Conservation (phyloP, 352 stramenopile genomes). For the Globisporangium orthogonon region DNA sequence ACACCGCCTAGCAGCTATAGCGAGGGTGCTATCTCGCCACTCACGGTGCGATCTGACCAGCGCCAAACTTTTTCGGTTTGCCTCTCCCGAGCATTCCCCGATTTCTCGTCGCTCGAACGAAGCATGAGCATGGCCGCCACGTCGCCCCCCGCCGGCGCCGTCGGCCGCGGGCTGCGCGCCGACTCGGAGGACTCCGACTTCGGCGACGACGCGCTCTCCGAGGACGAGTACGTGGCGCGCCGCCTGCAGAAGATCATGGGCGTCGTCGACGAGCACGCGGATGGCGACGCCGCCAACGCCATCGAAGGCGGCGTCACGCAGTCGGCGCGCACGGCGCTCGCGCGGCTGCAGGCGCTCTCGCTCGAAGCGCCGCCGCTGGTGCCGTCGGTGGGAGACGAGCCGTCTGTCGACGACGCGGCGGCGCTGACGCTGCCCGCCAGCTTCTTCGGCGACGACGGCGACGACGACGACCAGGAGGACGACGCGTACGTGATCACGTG, state of each 20-base stretch:
- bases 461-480: constrained; percentile 55
- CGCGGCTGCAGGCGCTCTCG: constrained; percentile 50
- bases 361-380: constrained; percentile 18
- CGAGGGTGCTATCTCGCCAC: not conserved
- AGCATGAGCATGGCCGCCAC: not conserved
- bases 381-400: constrained; percentile 9
- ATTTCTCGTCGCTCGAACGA: not conserved
- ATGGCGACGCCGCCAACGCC: not conserved
- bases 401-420: not conserved
- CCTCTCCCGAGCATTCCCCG: not conserved
- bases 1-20: not conserved
- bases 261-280: constrained; percentile 15
- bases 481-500: constrained; percentile 69
- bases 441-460: constrained; percentile 25
- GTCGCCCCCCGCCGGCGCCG: not conserved
- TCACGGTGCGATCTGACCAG: not conserved
- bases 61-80: not conserved
- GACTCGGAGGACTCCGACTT: constrained; percentile 39
- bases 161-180: constrained; percentile 9
- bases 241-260: constrained; percentile 53
- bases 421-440: not conserved
- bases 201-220: constrained; percentile 39
- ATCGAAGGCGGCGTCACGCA: constrained; percentile 3
- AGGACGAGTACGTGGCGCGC: constrained; percentile 36
- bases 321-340: constrained; percentile 25